Conservation (phyloP, 1,139 yeast genomes). For the Yamadazyma atmosphaerica region DNA sequence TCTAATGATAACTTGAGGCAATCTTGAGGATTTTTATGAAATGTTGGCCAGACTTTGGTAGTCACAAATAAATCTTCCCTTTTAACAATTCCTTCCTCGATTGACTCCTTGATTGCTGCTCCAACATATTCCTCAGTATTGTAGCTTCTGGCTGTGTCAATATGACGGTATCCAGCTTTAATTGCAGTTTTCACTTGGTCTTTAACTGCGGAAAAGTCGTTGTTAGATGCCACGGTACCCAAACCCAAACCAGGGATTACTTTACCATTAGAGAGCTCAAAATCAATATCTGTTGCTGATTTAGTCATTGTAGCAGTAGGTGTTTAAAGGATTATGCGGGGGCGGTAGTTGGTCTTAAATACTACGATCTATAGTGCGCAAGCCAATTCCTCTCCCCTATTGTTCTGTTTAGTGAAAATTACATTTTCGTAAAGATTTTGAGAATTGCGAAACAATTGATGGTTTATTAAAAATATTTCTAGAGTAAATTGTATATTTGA, state of each 20-base stretch:
- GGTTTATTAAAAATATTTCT: too few species aligned
- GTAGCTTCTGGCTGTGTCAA: slow-evolving; percentile 47
- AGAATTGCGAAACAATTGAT: not conserved
- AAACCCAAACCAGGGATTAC: slow-evolving; percentile 38
- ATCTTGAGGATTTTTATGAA: slow-evolving; percentile 30
- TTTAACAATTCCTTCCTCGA: slow-evolving; percentile 46
- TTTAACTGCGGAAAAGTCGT: slow-evolving; percentile 28
- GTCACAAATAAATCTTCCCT: slow-evolving; percentile 60
- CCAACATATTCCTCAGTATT: slow-evolving; percentile 51
- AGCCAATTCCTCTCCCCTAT: too few species aligned
- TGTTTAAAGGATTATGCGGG: not conserved
- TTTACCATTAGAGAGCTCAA: slow-evolving; percentile 28
- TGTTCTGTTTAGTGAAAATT: too few species aligned
- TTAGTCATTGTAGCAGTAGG: slow-evolving; percentile 2
- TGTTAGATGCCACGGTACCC: slow-evolving; percentile 35
- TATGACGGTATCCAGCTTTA: slow-evolving; percentile 40
- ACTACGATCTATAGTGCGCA: too few species aligned
- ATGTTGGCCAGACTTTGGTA: slow-evolving; percentile 57
- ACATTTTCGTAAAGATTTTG: too few species aligned
- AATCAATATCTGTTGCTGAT: slow-evolving; percentile 22
- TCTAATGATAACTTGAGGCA: slow-evolving; percentile 33
- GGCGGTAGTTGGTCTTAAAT: not conserved
- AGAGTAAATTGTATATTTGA: too few species aligned
- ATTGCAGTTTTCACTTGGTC: slow-evolving; percentile 38
- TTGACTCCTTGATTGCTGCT: slow-evolving; percentile 46